Conservation (phyloP, 2,329 filamentous ascomycete species). For the Sodiomyces alkalinus region DNA sequence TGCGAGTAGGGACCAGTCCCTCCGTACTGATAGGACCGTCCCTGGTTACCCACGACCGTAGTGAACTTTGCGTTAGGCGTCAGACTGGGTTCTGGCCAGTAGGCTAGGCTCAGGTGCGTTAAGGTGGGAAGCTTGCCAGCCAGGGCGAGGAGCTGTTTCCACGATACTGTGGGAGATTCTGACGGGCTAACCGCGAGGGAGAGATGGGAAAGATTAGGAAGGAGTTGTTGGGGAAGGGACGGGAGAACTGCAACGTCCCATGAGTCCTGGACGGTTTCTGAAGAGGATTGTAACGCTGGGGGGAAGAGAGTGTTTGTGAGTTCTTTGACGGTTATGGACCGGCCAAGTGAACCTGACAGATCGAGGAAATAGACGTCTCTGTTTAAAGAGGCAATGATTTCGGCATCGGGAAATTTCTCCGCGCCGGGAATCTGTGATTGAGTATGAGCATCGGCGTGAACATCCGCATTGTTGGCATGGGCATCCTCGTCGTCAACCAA, state of each 20-base stretch:
- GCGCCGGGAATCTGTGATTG: too few relatives aligned
- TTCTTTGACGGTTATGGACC: conserved; percentile 35
- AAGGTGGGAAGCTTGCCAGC: conserved; percentile 34
- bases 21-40: conserved; percentile 27
- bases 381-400: conserved; percentile 17
- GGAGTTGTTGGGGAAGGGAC: conserved; percentile 16
- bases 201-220: conserved; percentile 45
- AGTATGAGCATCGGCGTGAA: too few relatives aligned
- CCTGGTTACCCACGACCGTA: conserved; percentile 28
- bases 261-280: conserved; percentile 28
- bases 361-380: conserved; percentile 36
- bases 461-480: too few relatives aligned
- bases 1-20: conserved; percentile 44
- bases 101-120: conserved; percentile 45
- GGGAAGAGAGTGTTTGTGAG: conserved; percentile 35
- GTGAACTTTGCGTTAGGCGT: conserved; percentile 36
- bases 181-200: conserved; percentile 35
- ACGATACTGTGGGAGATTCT: conserved; percentile 22
- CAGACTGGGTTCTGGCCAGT: conserved; percentile 46
- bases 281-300: conserved; percentile 7
- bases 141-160: conserved; percentile 42
- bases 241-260: conserved; percentile 31
- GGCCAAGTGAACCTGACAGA: conserved; percentile 34
- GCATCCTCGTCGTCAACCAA: conserved; percentile 10
- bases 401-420: conserved; percentile 2